Percentiles rank a stretch among this genome's conserved stretches.
These are phyloP conservation scores for Pyrenophora graminea DNA, from an alignment of 2,329 filamentous ascomycete species.

Conservation along the genomic window DNA sequence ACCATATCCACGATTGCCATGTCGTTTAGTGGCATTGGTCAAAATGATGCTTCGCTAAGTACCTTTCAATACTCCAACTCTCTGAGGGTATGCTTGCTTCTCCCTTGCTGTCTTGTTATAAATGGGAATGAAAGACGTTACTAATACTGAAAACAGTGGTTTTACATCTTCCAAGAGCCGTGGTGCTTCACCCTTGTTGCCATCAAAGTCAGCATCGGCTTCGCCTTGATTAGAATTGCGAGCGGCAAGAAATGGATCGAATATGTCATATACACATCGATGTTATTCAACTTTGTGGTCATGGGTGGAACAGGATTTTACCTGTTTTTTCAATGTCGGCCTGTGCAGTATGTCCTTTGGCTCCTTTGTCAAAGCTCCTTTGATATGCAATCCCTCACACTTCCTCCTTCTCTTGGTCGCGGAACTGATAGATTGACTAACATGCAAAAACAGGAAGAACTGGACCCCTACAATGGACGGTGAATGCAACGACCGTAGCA, in stretches of 20 bases:
- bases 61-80: conserved; percentile 6
- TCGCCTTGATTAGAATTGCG: conserved; percentile 9
- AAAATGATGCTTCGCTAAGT: conserved; percentile 3
- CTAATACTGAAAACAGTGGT: conserved; percentile 4
- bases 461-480: conserved; percentile 1
- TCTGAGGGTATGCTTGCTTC: not conserved
- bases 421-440: not conserved
- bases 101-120: not conserved
- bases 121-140: too few relatives aligned
- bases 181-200: conserved; percentile 13
- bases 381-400: too few relatives aligned
- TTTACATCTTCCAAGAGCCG: conserved; percentile 11
- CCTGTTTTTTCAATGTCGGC: conserved; percentile 8
- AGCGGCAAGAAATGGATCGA: conserved; percentile 12
- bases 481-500: conserved; percentile 2
- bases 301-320: conserved; percentile 12
- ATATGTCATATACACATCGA: conserved; percentile 6
- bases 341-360: not conserved
- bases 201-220: conserved; percentile 11
- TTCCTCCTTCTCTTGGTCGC: not conserved
- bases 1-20: conserved; percentile 9
- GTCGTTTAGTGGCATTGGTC: conserved; percentile 10
- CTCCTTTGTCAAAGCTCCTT: not conserved
- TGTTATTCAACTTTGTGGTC: conserved; percentile 4
- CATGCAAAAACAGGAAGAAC: not conserved